phyloP scores from a whole-genome alignment of 768 basidiomycete genomes.

The Suillus paluster region DNA sequence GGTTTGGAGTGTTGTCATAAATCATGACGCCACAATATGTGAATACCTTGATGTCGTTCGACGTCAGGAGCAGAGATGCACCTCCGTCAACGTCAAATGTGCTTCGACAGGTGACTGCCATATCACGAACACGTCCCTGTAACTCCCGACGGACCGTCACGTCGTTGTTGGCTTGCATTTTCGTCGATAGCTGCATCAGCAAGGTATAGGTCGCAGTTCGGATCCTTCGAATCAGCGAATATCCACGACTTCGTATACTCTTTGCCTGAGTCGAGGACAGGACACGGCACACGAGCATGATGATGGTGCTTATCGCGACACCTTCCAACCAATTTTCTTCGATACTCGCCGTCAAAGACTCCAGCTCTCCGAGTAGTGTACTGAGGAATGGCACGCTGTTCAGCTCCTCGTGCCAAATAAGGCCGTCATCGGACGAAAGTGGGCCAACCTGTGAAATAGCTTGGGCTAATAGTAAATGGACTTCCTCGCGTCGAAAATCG shows the following conservation, averaged over 20 bases:
- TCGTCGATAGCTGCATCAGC: conserved; percentile 36
- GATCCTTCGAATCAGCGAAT: conserved; percentile 34
- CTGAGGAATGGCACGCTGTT: conserved; percentile 36
- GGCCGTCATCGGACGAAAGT: conserved; percentile 11
- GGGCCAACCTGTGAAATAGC: conserved; percentile 50
- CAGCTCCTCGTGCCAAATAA: conserved; percentile 49
- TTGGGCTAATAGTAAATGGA: conserved; percentile 49
- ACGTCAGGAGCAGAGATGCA: conserved; percentile 17
- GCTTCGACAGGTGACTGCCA: conserved; percentile 44
- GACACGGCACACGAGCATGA: conserved; percentile 41
- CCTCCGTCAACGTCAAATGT: conserved; percentile 31
- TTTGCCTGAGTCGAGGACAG: conserved; percentile 30
- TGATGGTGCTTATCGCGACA: conserved; percentile 36
- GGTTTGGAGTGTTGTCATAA: conserved; percentile 27
- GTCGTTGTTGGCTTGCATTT: conserved; percentile 18
- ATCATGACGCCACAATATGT: conserved; percentile 30
- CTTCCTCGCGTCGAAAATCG: conserved; percentile 43
- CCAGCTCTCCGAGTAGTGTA: conserved; percentile 41
- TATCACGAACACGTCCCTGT: conserved; percentile 35
- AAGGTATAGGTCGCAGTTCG: conserved; percentile 40
- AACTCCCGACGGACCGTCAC: conserved; percentile 19
- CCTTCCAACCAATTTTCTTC: conserved; percentile 47
- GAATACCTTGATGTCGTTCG: conserved; percentile 28
- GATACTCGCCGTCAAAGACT: conserved; percentile 38
- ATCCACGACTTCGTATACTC: conserved; percentile 19